Conservation (phyloP, 176 grass and related monocot species). For the bread wheat (Triticum aestivum) region IWGSC_CS_RefSeq_v2.1 NC_057806.1:661793201-661793700, state of each 20-base stretch:
- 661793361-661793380: neutral
- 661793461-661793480: constrained; percentile 95
- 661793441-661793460: constrained; percentile 86
- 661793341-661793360: neutral
- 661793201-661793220: constrained; percentile 6
- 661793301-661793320: neutral
- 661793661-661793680: constrained; percentile 7
- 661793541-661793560: constrained; percentile 76
- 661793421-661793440: constrained; percentile 48
- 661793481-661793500: constrained; percentile 97
- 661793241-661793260: neutral
- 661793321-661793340: neutral
- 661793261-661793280: constrained; percentile 1
- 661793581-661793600: neutral
- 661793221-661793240: neutral
- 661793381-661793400: neutral
- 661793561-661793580: constrained; percentile 18
- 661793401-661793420: neutral
- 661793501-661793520: constrained; percentile 95
- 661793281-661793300: neutral
- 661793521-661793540: constrained; percentile 96
- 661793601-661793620: neutral
- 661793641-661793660: neutral
- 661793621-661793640: constrained; percentile 18
- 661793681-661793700: constrained; percentile 3